These are phyloP conservation scores for Didymosphaeria variabile DNA, from an alignment of 2,329 filamentous ascomycete species.

Conservation along the genomic window DNA sequence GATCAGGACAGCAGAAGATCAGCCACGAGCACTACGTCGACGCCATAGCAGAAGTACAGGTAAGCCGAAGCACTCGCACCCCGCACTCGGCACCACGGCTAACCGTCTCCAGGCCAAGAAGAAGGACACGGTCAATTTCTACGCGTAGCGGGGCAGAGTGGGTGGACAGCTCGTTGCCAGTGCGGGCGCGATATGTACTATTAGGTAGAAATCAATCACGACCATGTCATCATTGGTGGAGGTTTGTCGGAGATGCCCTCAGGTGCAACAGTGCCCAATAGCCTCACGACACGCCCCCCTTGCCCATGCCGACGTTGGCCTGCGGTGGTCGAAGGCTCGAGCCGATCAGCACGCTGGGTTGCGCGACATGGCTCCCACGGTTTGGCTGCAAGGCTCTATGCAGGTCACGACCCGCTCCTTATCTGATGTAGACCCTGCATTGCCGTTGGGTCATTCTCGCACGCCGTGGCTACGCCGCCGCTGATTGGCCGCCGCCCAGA, in stretches of 20 bases:
- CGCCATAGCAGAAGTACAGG: constrained; percentile 94
- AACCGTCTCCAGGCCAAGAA: constrained; percentile 69
- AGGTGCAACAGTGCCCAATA: constrained; percentile 7
- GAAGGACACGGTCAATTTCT: constrained; percentile 74
- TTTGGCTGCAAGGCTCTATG: constrained; percentile 14
- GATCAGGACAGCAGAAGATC: constrained; percentile 95
- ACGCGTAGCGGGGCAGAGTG: constrained; percentile 41
- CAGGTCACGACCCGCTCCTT: constrained; percentile 24
- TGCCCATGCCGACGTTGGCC: constrained; percentile 28
- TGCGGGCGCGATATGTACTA: constrained; percentile 40
- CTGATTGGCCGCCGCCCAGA: constrained; percentile 39
- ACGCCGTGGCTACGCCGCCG: constrained; percentile 31
- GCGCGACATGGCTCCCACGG: constrained; percentile 7
- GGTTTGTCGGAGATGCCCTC: not conserved
- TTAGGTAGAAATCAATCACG: constrained; percentile 41
- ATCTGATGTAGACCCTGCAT: constrained; percentile 38
- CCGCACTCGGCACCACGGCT: constrained; percentile 4
- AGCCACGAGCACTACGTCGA: constrained; percentile 98
- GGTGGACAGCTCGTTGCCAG: constrained; percentile 31
- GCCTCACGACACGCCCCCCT: constrained; percentile 1
- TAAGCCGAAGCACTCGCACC: constrained; percentile 18
- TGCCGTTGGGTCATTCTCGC: constrained; percentile 33
- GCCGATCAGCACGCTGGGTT: constrained; percentile 3
- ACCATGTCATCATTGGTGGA: constrained; percentile 8
- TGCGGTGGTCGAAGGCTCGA: constrained; percentile 10